Evolutionary conservation across 192 early-diverging fungal genomes (phyloP).

Genomic region (Backusella liffmaniae): DNA sequence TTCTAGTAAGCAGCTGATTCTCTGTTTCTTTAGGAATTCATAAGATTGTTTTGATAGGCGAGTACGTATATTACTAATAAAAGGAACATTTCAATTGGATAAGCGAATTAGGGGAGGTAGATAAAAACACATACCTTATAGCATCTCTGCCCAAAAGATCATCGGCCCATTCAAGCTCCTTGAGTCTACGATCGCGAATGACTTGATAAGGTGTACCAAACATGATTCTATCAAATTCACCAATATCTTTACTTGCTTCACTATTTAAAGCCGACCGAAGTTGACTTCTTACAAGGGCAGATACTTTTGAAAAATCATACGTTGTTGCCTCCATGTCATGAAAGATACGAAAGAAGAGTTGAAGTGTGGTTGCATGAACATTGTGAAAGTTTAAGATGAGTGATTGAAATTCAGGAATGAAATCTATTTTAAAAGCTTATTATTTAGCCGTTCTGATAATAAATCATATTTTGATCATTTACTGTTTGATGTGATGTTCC

Average conservation of each 20-base stretch:
- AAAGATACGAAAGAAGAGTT: conserved; percentile 59
- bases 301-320: conserved; percentile 51
- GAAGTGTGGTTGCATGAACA: conserved; percentile 53
- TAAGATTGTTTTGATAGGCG: conserved; percentile 66
- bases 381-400: conserved; percentile 59
- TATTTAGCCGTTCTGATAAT: no score
- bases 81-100: neutral
- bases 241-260: conserved; percentile 32
- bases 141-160: conserved; percentile 57
- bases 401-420: conserved; percentile 58
- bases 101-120: neutral
- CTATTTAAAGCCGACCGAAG: conserved; percentile 45
- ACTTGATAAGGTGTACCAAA: conserved; percentile 55
- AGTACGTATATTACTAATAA: conserved; percentile 57
- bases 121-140: conserved; percentile 42
- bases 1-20: conserved; percentile 56
- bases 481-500: conserved; percentile 70
- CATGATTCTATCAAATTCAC: conserved; percentile 61
- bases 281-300: conserved; percentile 62
- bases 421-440: conserved; percentile 7
- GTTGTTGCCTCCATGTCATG: conserved; percentile 60
- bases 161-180: conserved; percentile 68
- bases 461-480: neutral
- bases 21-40: conserved; percentile 68
- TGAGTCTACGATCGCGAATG: conserved; percentile 63